Percentiles rank a stretch among this genome's conserved stretches.
These are phyloP conservation scores for Carex pumila DNA, from an alignment of 176 grass and related monocot species.

Conservation along the genomic window DNA sequence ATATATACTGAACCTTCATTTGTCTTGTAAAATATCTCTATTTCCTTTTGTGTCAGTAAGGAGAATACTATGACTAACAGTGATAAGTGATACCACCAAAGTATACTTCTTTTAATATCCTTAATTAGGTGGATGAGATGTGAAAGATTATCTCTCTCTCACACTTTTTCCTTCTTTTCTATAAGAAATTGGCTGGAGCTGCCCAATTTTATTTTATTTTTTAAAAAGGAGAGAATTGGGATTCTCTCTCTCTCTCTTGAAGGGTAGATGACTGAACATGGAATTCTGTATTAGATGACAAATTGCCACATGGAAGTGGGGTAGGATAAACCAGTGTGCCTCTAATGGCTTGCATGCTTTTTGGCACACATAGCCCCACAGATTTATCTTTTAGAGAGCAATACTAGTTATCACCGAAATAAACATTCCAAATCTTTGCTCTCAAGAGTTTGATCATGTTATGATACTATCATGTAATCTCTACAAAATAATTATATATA, in stretches of 20 bases:
- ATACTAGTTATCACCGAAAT: neutral
- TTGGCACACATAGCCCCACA: neutral
- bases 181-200: neutral
- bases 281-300: slow-evolving; percentile 15
- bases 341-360: slow-evolving; percentile 6
- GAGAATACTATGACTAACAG: neutral
- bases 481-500: neutral
- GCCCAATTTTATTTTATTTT: neutral
- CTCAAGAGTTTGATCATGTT: neutral
- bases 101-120: slow-evolving; percentile 2
- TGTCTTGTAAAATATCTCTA: neutral
- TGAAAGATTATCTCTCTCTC: neutral
- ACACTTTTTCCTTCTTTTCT: neutral
- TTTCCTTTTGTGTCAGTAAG: slow-evolving; percentile 4
- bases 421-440: neutral
- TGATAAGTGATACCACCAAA: slow-evolving; percentile 5
- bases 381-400: neutral
- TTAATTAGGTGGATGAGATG: slow-evolving; percentile 21
- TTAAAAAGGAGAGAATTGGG: neutral
- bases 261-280: slow-evolving; percentile 19
- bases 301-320: slow-evolving; percentile 26
- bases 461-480: neutral
- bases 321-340: neutral
- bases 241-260: neutral
- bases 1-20: neutral